These are phyloP conservation scores for Bipolaris sorokiniana DNA, from an alignment of 2,329 filamentous ascomycete species.

Conservation along the genomic window DNA sequence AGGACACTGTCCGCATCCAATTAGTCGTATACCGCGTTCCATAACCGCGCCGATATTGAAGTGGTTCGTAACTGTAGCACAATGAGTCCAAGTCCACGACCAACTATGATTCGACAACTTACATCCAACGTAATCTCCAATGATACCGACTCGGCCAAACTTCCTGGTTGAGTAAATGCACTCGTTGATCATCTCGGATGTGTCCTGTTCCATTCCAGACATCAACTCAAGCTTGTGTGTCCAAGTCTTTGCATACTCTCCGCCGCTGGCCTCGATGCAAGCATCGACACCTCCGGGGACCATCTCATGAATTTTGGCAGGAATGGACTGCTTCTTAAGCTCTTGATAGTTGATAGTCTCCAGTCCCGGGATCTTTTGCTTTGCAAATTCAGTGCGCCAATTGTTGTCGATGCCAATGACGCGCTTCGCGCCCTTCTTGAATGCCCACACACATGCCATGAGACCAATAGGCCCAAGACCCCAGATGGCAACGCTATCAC, in stretches of 20 bases:
- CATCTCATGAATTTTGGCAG: conserved; percentile 74
- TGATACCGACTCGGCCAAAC: conserved; percentile 76
- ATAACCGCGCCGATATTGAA: conserved; percentile 85
- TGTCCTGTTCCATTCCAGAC: conserved; percentile 79
- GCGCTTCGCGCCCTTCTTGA: conserved; percentile 72
- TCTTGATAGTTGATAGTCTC: conserved; percentile 73
- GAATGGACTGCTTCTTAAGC: conserved; percentile 68
- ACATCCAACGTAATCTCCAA: conserved; percentile 69
- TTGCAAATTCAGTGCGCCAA: conserved; percentile 71
- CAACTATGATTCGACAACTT: background rate
- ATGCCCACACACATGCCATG: conserved; percentile 71
- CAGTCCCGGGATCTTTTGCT: conserved; percentile 64
- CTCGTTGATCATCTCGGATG: conserved; percentile 79
- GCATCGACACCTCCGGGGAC: conserved; percentile 73
- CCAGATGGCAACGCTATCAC: conserved; percentile 81
- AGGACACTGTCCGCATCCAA: conserved; percentile 70
- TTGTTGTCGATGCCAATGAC: conserved; percentile 81
- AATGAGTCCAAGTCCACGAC: background rate
- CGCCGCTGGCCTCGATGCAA: conserved; percentile 70
- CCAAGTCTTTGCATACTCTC: conserved; percentile 68
- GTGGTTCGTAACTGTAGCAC: conserved; percentile 66
- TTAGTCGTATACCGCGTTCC: conserved; percentile 81
- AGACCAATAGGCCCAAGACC: conserved; percentile 84
- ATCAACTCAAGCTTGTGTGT: conserved; percentile 64
- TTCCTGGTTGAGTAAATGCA: conserved; percentile 74